phyloP scores from a whole-genome alignment of 1,284 basidiomycete species.

The Trametes hirsuta region DNA sequence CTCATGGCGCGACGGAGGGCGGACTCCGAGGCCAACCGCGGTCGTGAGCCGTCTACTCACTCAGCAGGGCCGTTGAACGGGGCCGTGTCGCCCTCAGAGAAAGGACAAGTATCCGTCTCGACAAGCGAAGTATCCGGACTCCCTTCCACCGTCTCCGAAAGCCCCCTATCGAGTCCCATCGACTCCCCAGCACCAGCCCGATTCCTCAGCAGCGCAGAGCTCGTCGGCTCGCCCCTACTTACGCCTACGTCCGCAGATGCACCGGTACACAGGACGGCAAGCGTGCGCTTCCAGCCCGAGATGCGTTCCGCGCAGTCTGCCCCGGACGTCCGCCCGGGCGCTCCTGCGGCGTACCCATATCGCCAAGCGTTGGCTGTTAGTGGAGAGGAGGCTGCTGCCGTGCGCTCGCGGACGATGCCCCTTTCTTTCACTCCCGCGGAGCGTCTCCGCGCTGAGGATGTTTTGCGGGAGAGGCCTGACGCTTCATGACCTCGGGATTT shows the following conservation, averaged over 20 bases:
- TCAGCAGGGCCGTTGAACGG: not conserved
- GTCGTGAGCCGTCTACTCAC: not conserved
- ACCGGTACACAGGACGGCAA: slow-evolving; percentile 1
- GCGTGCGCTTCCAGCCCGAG: slow-evolving; percentile 22
- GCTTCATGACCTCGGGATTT: not conserved
- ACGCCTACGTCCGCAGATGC: not conserved
- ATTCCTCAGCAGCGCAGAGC: slow-evolving; percentile 16
- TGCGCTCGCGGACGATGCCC: slow-evolving; percentile 23
- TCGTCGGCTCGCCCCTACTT: slow-evolving; percentile 17
- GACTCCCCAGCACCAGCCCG: slow-evolving; percentile 3
- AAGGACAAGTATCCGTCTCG: not conserved
- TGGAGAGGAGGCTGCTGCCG: slow-evolving; percentile 9
- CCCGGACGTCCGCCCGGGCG: slow-evolving; percentile 12
- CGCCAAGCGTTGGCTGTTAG: slow-evolving; percentile 3
- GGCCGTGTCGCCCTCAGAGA: slow-evolving; percentile 13
- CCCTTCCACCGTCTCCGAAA: slow-evolving; percentile 7
- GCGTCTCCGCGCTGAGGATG: slow-evolving; percentile 17
- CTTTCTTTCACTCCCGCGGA: slow-evolving; percentile 17
- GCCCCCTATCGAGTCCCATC: slow-evolving; percentile 8
- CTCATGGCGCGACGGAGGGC: slow-evolving; percentile 7
- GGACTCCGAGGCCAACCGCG: not conserved
- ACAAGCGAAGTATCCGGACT: slow-evolving; percentile 13
- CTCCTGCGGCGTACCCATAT: not conserved
- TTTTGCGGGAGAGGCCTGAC: slow-evolving; percentile 4
- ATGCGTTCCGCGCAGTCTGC: slow-evolving; percentile 1